A percentile compares a stretch with the other conserved stretches of the same genome.
Evolutionary conservation across 2,329 filamentous ascomycete species (phyloP).

Genomic region (Alternaria gansuensis): DNA sequence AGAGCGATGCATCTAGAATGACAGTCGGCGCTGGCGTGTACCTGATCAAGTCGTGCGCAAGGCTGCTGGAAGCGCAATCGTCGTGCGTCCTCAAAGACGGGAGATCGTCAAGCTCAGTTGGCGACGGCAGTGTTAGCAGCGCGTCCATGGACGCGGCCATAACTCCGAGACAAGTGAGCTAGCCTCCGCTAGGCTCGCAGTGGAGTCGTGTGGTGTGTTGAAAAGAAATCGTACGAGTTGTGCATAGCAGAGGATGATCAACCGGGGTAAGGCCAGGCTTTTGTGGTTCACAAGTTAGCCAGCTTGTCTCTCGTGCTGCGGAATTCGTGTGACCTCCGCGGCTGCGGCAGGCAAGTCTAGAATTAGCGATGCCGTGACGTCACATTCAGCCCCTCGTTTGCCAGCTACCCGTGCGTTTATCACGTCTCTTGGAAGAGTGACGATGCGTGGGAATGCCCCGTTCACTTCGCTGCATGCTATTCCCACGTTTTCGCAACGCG

Average conservation of each 20-base stretch:
- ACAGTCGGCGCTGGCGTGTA: slow-evolving; percentile 54
- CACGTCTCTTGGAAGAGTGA: not conserved
- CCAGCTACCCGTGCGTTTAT: not conserved
- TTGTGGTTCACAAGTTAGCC: slow-evolving; percentile 10
- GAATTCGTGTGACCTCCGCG: slow-evolving; percentile 7
- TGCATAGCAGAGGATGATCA: slow-evolving; percentile 19
- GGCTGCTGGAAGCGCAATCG: slow-evolving; percentile 18
- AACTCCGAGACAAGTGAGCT: slow-evolving; percentile 20
- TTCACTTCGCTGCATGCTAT: not conserved
- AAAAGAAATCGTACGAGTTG: slow-evolving; percentile 36
- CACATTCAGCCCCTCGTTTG: slow-evolving; percentile 4
- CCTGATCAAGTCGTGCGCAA: slow-evolving; percentile 42
- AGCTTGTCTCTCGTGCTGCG: slow-evolving; percentile 3
- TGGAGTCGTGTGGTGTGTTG: slow-evolving; percentile 14
- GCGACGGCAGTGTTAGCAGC: slow-evolving; percentile 17
- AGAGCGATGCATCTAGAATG: slow-evolving; percentile 61
- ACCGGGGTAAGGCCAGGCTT: slow-evolving; percentile 27
- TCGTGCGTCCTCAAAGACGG: slow-evolving; percentile 23
- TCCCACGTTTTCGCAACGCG: not conserved
- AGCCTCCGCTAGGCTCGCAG: slow-evolving; percentile 20
- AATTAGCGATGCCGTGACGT: slow-evolving; percentile 7
- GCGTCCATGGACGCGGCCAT: slow-evolving; percentile 26
- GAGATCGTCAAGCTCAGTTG: slow-evolving; percentile 25
- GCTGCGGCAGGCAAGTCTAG: slow-evolving; percentile 3
- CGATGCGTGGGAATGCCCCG: not conserved